phyloP scores from a whole-genome alignment of 768 basidiomycete species.

The Xerocomellus amylosporus region DNA sequence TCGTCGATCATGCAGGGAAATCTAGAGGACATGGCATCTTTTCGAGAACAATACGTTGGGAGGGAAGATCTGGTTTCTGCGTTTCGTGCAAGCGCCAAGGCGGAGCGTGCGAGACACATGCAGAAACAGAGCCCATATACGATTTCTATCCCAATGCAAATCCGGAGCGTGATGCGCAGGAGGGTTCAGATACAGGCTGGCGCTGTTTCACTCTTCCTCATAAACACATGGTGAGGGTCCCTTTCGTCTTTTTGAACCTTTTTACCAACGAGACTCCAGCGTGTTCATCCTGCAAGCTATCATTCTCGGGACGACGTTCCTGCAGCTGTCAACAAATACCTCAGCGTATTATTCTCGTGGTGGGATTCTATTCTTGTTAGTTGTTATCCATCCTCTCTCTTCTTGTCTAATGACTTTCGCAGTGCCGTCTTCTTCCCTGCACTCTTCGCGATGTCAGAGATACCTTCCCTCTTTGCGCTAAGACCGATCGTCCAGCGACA shows the following conservation, averaged over 20 bases:
- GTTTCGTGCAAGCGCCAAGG: conserved; percentile 48
- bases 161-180: conserved; percentile 45
- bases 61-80: conserved; percentile 40
- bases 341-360: conserved; percentile 53
- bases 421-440: conserved; percentile 61
- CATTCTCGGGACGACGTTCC: conserved; percentile 44
- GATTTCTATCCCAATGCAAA: conserved; percentile 47
- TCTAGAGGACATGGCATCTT: conserved; percentile 45
- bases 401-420: neutral
- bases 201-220: conserved; percentile 34
- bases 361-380: conserved; percentile 79
- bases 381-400: neutral
- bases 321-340: conserved; percentile 40
- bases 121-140: conserved; percentile 47
- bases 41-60: conserved; percentile 45
- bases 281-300: conserved; percentile 36
- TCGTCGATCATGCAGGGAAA: conserved; percentile 44
- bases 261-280: conserved; percentile 27
- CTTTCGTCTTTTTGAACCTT: neutral
- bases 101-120: conserved; percentile 51
- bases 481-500: conserved; percentile 46
- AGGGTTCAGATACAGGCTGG: conserved; percentile 47
- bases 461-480: conserved; percentile 46
- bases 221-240: conserved; percentile 25
- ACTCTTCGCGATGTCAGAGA: conserved; percentile 57